Percentiles rank a stretch among this genome's conserved stretches.
Conservation (phyloP, 148 eudicot species). For the Cornus controversa region DNA sequence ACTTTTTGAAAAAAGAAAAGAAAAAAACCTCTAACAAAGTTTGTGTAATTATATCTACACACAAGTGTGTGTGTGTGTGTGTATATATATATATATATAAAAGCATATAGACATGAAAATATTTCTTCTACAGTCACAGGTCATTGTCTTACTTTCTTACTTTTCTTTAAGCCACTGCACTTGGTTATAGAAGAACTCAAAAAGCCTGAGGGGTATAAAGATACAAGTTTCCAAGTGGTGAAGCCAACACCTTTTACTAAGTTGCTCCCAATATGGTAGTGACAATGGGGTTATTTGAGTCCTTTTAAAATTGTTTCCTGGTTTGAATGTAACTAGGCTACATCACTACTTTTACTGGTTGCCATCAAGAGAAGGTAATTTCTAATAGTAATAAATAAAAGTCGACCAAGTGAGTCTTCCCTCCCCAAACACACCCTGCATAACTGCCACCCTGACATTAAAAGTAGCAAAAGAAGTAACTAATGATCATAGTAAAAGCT, state of each 20-base stretch:
- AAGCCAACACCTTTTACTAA: background rate
- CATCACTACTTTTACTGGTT: background rate
- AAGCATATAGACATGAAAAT: background rate
- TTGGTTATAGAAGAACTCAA: background rate
- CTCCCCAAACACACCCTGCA: background rate
- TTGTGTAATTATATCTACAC: too few species aligned
- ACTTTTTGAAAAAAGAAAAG: too few species aligned
- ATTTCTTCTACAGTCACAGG: background rate
- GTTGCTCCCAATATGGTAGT: background rate
- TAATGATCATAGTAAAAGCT: background rate
- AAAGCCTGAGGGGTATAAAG: too few species aligned
- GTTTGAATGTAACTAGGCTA: background rate
- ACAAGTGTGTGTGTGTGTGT: too few species aligned
- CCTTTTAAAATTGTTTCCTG: background rate
- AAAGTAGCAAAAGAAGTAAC: background rate
- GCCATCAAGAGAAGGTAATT: background rate
- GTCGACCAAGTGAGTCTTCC: background rate
- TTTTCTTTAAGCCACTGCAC: too few species aligned
- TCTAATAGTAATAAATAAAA: background rate
- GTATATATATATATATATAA: background rate
- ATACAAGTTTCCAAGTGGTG: background rate
- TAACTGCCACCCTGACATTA: background rate
- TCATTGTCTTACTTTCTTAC: background rate
- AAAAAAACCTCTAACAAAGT: too few species aligned
- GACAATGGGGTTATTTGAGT: background rate